Base-by-base conservation (phyloP, 1,284 basidiomycete species). In the Rhodotorula mucilaginosa region DNA sequence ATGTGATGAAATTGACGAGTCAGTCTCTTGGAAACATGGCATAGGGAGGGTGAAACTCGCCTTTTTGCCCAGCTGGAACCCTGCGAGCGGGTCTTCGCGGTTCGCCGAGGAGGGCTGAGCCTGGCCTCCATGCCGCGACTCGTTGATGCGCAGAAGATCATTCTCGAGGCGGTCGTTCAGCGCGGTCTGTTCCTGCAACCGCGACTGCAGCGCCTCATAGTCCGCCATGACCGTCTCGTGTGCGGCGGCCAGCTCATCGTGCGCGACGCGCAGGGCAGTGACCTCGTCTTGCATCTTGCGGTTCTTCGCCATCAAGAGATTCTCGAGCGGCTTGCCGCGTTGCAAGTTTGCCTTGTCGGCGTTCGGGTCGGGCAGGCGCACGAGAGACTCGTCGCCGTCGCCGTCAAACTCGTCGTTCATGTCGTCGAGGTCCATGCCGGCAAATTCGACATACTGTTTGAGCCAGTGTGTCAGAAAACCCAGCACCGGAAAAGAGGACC, bases 281-380 rank as follows among this genome's bases (percentile, higher is more conserved):
- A 98, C 83, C 79, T 98, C 93, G 77, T 98, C 94, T 58, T 93
- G 86, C n/a, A 99, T 87, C 61, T 90, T 88, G 79, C 92, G 92
- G 82, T 98, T 99, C 85, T 97, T 98, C 62, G 87, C 89, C 3
- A 95, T 91, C 44, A 99, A 86, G 1, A 98, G 87, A 39, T 88
- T 88, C 81, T 99, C 96, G 1, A 99, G 86, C 0, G 93, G 92
- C 80, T 89, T 90, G 31, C 87, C 90, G 51, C 87, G 87, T 69
- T 89, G 87, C 44, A 81, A 84, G 77, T 90, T 92, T 49, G 89
- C 87, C 79, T 92, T 92, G 67, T 88, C 87, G 18, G 91, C 89
- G 77, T 94, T 93, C 0, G 93, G 93, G 80, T 93, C 88, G 0
- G 93, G 93, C 58, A 96, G 85, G 52, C 87, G 87, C 16, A 91